These are phyloP conservation scores for Panaeolus cyanescens DNA, from an alignment of 768 basidiomycete species.

Conservation along the genomic window DNA sequence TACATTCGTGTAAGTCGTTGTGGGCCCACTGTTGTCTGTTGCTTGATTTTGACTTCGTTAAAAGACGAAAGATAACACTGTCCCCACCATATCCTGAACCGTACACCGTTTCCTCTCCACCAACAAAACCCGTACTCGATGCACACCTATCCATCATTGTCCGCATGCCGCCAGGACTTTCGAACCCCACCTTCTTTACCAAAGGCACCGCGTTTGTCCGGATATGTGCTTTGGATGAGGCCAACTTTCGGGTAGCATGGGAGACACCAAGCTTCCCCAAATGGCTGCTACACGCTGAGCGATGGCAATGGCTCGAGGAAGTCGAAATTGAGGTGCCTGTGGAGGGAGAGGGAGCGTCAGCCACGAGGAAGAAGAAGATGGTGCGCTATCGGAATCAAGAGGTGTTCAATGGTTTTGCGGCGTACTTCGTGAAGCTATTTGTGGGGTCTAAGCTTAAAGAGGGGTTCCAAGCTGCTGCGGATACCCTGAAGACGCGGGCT, in stretches of 20 bases:
- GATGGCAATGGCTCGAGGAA: slow-evolving; percentile 65
- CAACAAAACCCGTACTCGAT: slow-evolving; percentile 44
- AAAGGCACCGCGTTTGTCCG: slow-evolving; percentile 41
- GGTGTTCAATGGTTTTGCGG: slow-evolving; percentile 57
- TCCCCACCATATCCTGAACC: slow-evolving; percentile 23
- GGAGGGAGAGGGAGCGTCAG: not conserved
- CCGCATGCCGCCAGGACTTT: slow-evolving; percentile 63
- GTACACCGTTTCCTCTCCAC: slow-evolving; percentile 45
- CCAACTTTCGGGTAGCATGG: slow-evolving; percentile 63
- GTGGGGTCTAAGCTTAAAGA: slow-evolving; percentile 40
- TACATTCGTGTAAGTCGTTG: slow-evolving; percentile 58
- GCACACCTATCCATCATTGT: slow-evolving; percentile 51
- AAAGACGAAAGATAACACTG: slow-evolving; percentile 51
- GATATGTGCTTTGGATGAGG: slow-evolving; percentile 54
- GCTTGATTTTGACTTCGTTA: not conserved
- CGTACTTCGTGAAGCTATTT: slow-evolving; percentile 52
- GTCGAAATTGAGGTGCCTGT: slow-evolving; percentile 22
- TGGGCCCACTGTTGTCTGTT: no score
- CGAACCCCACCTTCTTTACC: slow-evolving; percentile 37
- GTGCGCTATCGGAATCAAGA: slow-evolving; percentile 69
- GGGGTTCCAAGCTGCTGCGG: slow-evolving; percentile 57
- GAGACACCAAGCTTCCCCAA: slow-evolving; percentile 35
- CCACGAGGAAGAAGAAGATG: slow-evolving; percentile 38
- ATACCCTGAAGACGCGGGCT: slow-evolving; percentile 53
- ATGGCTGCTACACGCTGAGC: slow-evolving; percentile 53